Conservation (phyloP, 2,329 filamentous ascomycete genomes). For the Ceratocystis papillata region DNA sequence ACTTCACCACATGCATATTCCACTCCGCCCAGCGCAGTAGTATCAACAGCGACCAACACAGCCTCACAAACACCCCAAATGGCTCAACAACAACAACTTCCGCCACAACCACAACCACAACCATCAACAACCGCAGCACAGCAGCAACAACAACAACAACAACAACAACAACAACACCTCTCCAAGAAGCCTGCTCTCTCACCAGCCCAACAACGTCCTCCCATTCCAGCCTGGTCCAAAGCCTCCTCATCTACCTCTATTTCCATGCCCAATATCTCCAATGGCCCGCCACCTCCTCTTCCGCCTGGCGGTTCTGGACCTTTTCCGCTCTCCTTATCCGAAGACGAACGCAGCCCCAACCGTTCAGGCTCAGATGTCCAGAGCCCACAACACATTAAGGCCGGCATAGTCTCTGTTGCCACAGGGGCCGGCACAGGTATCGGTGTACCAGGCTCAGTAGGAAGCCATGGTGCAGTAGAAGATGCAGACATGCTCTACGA, state of each 20-base stretch:
- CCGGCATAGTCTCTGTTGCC: constrained; percentile 24
- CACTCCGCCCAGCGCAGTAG: background rate
- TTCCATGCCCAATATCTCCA: background rate
- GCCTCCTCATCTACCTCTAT: constrained; percentile 25
- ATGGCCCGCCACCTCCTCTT: background rate
- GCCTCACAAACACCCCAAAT: constrained; percentile 12
- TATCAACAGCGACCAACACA: background rate
- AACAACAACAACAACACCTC: constrained; percentile 12
- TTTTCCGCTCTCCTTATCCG: constrained; percentile 47
- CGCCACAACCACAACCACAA: background rate
- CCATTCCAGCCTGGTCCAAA: constrained; percentile 42
- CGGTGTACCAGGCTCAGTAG: constrained; percentile 25
- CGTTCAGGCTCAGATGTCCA: constrained; percentile 41
- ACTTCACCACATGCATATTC: constrained; percentile 10
- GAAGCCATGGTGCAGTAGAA: constrained; percentile 55
- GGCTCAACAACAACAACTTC: constrained; percentile 3
- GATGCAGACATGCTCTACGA: constrained; percentile 80
- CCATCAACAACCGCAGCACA: constrained; percentile 7
- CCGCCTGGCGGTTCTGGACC: constrained; percentile 27
- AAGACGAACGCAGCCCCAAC: constrained; percentile 50
- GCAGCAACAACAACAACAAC: constrained; percentile 3
- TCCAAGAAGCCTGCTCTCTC: constrained; percentile 32
- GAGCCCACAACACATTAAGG: constrained; percentile 41
- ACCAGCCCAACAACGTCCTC: constrained; percentile 41
- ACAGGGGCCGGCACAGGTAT: constrained; percentile 24